phyloP scores from a whole-genome alignment of 78 protist species.

The slime mould (Dictyostelium discoideum) region dicty_2.7 NC_007091.3:3734001-3734500 shows the following conservation, averaged over 20 bases:
- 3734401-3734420: not conserved
- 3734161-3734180: constrained; percentile 58
- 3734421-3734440: not conserved
- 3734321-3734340: not conserved
- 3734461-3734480: not conserved
- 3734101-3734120: constrained; percentile 56
- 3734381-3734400: not conserved
- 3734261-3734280: not conserved
- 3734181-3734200: constrained; percentile 38
- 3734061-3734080: constrained; percentile 42
- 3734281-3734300: not conserved
- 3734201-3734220: constrained; percentile 57
- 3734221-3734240: constrained; percentile 59
- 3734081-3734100: constrained; percentile 9
- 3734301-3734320: not conserved
- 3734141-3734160: constrained; percentile 55
- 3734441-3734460: not conserved
- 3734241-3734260: constrained; percentile 51
- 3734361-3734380: not conserved
- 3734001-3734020: constrained; percentile 31
- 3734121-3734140: constrained; percentile 70
- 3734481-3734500: not conserved
- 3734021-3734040: constrained; percentile 60
- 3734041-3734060: constrained; percentile 43
- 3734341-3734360: not conserved